A percentile compares a stretch with the other conserved stretches of the same genome.
Conservation (phyloP, 768 basidiomycete genomes). For the Scleroderma citrinum region DNA sequence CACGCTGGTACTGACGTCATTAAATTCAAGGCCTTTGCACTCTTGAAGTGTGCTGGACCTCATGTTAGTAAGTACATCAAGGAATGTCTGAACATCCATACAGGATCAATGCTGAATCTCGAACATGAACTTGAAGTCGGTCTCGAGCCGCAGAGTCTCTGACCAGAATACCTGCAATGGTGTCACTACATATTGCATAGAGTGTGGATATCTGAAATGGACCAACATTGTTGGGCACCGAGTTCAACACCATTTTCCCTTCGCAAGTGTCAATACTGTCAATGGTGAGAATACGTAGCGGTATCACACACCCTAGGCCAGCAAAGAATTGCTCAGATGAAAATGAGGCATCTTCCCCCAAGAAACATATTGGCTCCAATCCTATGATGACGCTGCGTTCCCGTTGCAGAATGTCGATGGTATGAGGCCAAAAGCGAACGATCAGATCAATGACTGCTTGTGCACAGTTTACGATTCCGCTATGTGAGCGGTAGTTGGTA, state of each 20-base stretch:
- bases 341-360: constrained; percentile 36
- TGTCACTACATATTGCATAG: background rate
- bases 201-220: background rate
- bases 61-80: background rate
- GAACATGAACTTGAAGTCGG: constrained; percentile 45
- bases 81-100: constrained; percentile 22
- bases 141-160: constrained; percentile 50
- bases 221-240: constrained; percentile 58
- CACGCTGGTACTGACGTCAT: constrained; percentile 9
- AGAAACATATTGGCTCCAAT: constrained; percentile 52
- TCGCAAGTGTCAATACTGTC: constrained; percentile 5
- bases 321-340: constrained; percentile 54
- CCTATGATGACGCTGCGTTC: constrained; percentile 54
- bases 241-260: constrained; percentile 49
- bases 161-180: constrained; percentile 55
- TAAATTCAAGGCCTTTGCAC: constrained; percentile 26
- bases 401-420: constrained; percentile 52
- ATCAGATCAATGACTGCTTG: constrained; percentile 28
- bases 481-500: constrained; percentile 60
- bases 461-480: constrained; percentile 62
- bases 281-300: background rate
- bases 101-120: constrained; percentile 56
- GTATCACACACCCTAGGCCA: constrained; percentile 34
- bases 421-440: constrained; percentile 53
- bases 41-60: constrained; percentile 26